Conservation (phyloP, 345 rosid species). For the Pugionium dolabratum region DNA sequence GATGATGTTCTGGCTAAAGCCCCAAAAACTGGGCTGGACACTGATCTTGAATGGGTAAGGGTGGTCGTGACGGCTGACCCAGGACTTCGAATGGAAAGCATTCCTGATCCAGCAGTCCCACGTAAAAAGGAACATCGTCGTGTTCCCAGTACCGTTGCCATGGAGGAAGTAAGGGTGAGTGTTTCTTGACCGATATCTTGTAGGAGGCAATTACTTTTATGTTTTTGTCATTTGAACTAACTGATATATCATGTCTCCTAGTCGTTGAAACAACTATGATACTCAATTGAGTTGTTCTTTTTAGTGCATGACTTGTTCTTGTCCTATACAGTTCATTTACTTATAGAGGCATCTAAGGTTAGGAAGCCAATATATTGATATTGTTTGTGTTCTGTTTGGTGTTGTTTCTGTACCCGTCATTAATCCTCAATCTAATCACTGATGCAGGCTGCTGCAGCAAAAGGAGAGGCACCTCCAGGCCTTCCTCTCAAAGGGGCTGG, state of each 20-base stretch:
- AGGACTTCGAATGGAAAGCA: conserved; percentile 68
- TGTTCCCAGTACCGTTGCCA: conserved; percentile 98
- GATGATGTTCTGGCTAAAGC: conserved; percentile 40
- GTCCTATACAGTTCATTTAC: conserved; percentile 11
- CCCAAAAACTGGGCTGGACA: conserved; percentile 33
- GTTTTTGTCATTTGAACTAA: conserved; percentile 4
- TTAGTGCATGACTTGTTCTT: conserved; percentile 7
- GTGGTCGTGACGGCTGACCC: conserved; percentile 87
- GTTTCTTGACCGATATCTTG: conserved; percentile 14
- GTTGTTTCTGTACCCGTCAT: conserved; percentile 17
- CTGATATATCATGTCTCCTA: neutral
- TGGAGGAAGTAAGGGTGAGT: conserved; percentile 97
- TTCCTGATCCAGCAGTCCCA: conserved; percentile 60
- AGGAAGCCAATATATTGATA: conserved; percentile 12
- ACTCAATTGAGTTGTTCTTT: conserved; percentile 12
- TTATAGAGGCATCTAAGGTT: conserved; percentile 13
- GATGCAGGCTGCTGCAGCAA: conserved; percentile 96
- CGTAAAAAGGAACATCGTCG: conserved; percentile 97
- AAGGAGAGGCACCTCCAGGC: conserved; percentile 99
- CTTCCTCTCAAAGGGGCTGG: conserved; percentile 98
- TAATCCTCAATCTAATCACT: conserved; percentile 24
- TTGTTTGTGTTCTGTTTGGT: conserved; percentile 1
- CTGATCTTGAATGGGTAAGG: conserved; percentile 90
- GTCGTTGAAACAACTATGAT: conserved; percentile 10
- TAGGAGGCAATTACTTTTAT: conserved; percentile 11